phyloP scores from a whole-genome alignment of 345 rosid species.

The Gossypium longicalyx region DNA sequence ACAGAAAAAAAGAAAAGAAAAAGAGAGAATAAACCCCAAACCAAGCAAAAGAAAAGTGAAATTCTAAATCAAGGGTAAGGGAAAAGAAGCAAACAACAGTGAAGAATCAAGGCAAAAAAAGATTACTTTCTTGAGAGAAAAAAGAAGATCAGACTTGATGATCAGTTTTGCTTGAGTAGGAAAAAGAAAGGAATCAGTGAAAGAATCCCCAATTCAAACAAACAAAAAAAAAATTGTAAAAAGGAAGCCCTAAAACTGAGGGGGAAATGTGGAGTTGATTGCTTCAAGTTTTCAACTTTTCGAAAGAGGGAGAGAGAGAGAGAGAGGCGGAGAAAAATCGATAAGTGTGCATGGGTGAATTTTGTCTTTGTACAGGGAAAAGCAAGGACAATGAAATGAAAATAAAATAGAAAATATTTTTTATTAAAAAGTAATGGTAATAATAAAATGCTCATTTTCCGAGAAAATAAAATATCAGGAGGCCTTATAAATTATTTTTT shows the following conservation, averaged over 20 bases:
- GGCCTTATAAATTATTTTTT: no score
- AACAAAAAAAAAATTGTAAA: not conserved
- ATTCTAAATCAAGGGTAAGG: conserved; percentile 8
- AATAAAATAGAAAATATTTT: not conserved
- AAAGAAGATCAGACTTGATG: conserved; percentile 7
- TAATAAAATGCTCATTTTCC: conserved; percentile 22
- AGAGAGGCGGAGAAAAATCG: conserved; percentile 15
- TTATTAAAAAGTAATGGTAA: no score
- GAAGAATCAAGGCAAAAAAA: not conserved
- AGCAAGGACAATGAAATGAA: not conserved
- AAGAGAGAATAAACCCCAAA: conserved; percentile 3
- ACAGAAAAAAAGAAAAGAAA: not conserved
- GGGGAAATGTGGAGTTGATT: not conserved
- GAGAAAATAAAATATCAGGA: conserved; percentile 13
- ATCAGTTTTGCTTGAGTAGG: conserved; percentile 27
- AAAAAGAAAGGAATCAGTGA: conserved; percentile 20
- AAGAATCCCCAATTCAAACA: not conserved
- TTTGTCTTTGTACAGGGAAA: conserved; percentile 31
- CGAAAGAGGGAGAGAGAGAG: conserved; percentile 19
- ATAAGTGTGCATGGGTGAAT: conserved; percentile 50
- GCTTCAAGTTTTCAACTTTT: conserved; percentile 15
- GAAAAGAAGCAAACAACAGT: not conserved
- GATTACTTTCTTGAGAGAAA: conserved; percentile 7
- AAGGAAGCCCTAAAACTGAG: not conserved
- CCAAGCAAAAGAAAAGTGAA: not conserved